These are phyloP conservation scores for Quercus phellos DNA, from an alignment of 331 rosid genomes.

Conservation along the genomic window DNA sequence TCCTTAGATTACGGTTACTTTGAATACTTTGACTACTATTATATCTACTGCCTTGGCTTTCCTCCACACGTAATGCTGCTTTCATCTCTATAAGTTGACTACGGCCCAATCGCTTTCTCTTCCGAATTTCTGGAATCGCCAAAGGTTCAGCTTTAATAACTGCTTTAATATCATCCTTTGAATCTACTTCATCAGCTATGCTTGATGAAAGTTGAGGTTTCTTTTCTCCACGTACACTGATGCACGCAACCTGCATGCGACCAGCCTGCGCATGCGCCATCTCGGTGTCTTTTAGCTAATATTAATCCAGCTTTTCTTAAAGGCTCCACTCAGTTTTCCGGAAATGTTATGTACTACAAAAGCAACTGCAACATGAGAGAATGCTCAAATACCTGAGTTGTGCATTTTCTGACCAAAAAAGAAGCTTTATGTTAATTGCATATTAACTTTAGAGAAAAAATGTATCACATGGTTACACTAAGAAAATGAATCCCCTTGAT, in stretches of 20 bases:
- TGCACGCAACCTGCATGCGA: conserved; percentile 24
- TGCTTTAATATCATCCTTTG: conserved; percentile 30
- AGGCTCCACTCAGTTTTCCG: conserved; percentile 3
- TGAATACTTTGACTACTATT: conserved; percentile 6
- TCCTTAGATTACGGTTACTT: conserved; percentile 33
- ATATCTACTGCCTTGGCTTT: conserved; percentile 18
- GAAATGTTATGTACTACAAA: conserved; percentile 23
- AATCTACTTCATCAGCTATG: conserved; percentile 31
- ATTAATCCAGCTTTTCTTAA: conserved; percentile 3
- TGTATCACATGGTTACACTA: neutral
- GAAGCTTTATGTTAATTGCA: neutral
- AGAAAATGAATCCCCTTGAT: too few species aligned
- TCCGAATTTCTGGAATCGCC: conserved; percentile 40
- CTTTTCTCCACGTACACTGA: conserved; percentile 23
- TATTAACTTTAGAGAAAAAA: neutral
- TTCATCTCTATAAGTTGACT: conserved; percentile 49
- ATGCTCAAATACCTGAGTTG: conserved; percentile 1
- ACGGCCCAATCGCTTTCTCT: conserved; percentile 57
- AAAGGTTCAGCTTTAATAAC: conserved; percentile 33
- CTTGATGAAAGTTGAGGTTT: conserved; percentile 30
- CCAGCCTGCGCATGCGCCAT: conserved; percentile 45
- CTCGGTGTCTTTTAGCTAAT: conserved; percentile 2
- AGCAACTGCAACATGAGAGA: conserved; percentile 11
- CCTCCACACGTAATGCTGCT: conserved; percentile 28
- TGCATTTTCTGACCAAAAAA: neutral